Conservation (phyloP, 2,329 filamentous ascomycete species). For the Hysterium pulicare region DNA sequence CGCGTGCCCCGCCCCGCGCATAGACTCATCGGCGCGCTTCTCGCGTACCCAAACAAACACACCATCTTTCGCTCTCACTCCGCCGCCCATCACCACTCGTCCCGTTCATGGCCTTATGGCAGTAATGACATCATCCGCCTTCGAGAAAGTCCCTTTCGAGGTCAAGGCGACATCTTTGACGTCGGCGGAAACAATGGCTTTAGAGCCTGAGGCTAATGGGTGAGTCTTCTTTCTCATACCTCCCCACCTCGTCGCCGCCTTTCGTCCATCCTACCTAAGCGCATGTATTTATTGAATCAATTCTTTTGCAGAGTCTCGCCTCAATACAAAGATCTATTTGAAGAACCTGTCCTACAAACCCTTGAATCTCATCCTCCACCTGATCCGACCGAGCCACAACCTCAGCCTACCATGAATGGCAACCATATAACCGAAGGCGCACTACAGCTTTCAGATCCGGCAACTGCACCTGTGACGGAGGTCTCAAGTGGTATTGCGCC, state of each 20-base stretch:
- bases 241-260: conserved; percentile 11
- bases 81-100: conserved; percentile 18
- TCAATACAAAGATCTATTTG: conserved; percentile 33
- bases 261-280: conserved; percentile 7
- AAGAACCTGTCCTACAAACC: conserved; percentile 23
- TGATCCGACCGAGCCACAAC: conserved; percentile 5
- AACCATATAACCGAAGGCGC: conserved; percentile 21
- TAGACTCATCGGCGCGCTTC: conserved; percentile 5
- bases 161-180: conserved; percentile 50
- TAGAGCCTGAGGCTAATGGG: conserved; percentile 57
- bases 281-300: conserved; percentile 16
- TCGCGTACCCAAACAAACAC: conserved; percentile 3
- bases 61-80: conserved; percentile 3
- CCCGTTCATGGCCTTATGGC: conserved; percentile 38
- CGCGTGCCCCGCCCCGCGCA: conserved; percentile 1
- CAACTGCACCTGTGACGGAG: conserved; percentile 38
- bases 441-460: conserved; percentile 17
- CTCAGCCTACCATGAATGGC: conserved; percentile 28
- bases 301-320: conserved; percentile 20
- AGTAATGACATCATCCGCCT: conserved; percentile 38
- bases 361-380: conserved; percentile 19
- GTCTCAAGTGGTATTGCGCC: conserved; percentile 44
- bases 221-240: conserved; percentile 46
- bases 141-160: conserved; percentile 41
- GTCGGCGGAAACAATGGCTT: conserved; percentile 50